Evolutionary conservation across 2,329 filamentous ascomycete genomes (phyloP), one percentile per base, ranked within the genome.

Genomic region (Pseudogymnoascus sp.): DNA sequence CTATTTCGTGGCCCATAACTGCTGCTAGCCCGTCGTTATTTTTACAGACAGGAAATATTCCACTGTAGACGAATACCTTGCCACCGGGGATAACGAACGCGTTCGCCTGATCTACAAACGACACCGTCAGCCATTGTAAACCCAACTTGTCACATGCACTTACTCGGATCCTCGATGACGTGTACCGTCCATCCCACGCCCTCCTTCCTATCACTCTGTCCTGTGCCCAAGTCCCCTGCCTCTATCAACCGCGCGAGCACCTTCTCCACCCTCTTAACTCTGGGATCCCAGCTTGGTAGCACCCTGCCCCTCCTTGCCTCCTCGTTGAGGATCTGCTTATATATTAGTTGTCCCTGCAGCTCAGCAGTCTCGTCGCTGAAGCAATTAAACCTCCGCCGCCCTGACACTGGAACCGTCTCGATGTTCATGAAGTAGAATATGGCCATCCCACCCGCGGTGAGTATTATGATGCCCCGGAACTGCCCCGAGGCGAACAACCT

Each of bases 61-160:
- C 89, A 67, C 84, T 87, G 71, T 86, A 88, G 1, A 93, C 89
- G 72, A 93, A 93, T 0, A 93, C 89, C 69, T 92, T 91, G 23
- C 89, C 89, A 4, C 86, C 89, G 0, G 90, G 89, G 5, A 91
- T 80, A 1, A 93, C 89, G 71, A 93, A 91, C 0, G 90, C 90
- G 69, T 93, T 93, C 67, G 81, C 80, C 40, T 82, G 40, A 26
- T 61, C 33, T 61, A 13, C 10, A 19, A 5, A 4, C 28, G 2
- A 11, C 3, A 33, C n/a, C 50, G 28, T 57, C 26, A 57, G 50
- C 17, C 13, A 19, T 40, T 40, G 31, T 3, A 28, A 44, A 57
- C n/a, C n/a, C 9, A 33, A 33, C 10, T 10, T 33, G 28, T 10
- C 26, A 33, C 33, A 7, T 42, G 31, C 17, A 73, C 78, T 50